Evolutionary conservation across 192 early-diverging fungal species (phyloP).

Genomic region (Haplosporangium gracile): DNA sequence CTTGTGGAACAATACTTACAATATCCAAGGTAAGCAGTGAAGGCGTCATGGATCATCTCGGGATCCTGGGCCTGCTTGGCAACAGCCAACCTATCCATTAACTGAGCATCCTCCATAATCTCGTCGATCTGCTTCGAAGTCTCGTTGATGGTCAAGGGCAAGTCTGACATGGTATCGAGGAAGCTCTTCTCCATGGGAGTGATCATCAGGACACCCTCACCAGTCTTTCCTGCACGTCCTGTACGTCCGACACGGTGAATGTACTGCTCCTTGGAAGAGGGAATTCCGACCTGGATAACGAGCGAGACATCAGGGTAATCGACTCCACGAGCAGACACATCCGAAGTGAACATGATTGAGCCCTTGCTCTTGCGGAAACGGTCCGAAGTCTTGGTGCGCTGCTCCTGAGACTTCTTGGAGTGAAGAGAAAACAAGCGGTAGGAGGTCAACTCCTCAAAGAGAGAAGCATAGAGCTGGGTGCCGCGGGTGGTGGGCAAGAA

Average conservation of each 20-base stretch:
- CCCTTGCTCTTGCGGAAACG: slow-evolving; percentile 75
- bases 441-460: slow-evolving; percentile 67
- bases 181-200: slow-evolving; percentile 85
- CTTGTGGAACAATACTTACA: slow-evolving; percentile 16
- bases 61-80: slow-evolving; percentile 60
- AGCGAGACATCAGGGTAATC: slow-evolving; percentile 95
- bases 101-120: slow-evolving; percentile 43
- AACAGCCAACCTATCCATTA: slow-evolving; percentile 26
- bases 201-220: slow-evolving; percentile 87
- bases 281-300: slow-evolving; percentile 91
- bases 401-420: slow-evolving; percentile 81
- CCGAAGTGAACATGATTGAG: slow-evolving; percentile 90
- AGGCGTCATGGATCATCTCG: slow-evolving; percentile 66
- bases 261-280: slow-evolving; percentile 88
- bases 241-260: slow-evolving; percentile 98
- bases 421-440: slow-evolving; percentile 76
- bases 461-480: slow-evolving; percentile 71
- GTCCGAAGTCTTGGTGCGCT: slow-evolving; percentile 78
- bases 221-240: slow-evolving; percentile 93
- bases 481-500: slow-evolving; percentile 88
- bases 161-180: slow-evolving; percentile 65
- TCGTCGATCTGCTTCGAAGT: slow-evolving; percentile 49
- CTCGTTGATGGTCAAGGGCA: slow-evolving; percentile 70
- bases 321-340: slow-evolving; percentile 97
- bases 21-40: slow-evolving; percentile 69